These are phyloP conservation scores for Cryphonectria parasitica DNA, from an alignment of 2,329 filamentous ascomycete species.

Conservation along the genomic window DNA sequence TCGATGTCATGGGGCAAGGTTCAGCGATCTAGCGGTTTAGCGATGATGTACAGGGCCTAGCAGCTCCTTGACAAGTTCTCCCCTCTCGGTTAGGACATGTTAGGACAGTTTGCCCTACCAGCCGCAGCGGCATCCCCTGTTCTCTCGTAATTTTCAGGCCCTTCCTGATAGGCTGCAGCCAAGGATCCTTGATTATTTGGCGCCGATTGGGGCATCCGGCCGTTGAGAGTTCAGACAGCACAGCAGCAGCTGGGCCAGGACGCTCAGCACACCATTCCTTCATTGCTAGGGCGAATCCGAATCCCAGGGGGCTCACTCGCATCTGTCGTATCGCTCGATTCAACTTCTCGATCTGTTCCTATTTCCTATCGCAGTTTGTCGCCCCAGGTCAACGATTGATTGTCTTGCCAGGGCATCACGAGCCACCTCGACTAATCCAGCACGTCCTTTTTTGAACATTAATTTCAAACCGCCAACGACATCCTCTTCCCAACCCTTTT, in stretches of 20 bases:
- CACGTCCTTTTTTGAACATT: not conserved
- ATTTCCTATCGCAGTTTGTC: not conserved
- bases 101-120: conserved; percentile 3
- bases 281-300: conserved; percentile 2
- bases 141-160: conserved; percentile 8
- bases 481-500: not conserved
- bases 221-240: no score
- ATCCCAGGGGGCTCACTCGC: conserved; percentile 11
- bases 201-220: not conserved
- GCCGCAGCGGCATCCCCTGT: not conserved
- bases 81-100: not conserved
- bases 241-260: not conserved
- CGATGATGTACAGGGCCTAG: not conserved
- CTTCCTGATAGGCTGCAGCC: conserved; percentile 9
- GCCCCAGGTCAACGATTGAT: not conserved
- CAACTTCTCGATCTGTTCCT: conserved; percentile 6
- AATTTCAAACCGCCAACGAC: not conserved
- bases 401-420: conserved; percentile 6
- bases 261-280: conserved; percentile 14
- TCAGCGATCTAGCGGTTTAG: not conserved
- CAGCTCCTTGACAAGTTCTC: not conserved
- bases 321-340: not conserved
- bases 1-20: not conserved
- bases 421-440: not conserved
- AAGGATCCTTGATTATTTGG: not conserved